A percentile compares a stretch with the other conserved stretches of the same genome.
Conservation (phyloP, 106 monocot genomes). For the Allium sativum region DNA sequence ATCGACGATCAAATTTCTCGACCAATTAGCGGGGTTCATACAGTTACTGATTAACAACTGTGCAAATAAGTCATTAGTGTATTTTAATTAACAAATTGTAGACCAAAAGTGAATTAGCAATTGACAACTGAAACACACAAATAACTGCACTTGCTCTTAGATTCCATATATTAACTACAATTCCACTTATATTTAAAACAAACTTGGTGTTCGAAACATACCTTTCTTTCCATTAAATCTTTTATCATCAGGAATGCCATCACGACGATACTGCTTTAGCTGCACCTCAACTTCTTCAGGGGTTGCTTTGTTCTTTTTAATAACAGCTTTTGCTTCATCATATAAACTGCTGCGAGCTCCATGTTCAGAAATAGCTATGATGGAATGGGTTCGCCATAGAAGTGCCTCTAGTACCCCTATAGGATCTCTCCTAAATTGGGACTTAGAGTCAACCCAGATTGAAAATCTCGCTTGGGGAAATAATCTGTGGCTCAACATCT, state of each 20-base stretch:
- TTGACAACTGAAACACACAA: too few relatives aligned
- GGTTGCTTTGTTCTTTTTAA: slow-evolving; percentile 83
- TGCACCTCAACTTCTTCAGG: slow-evolving; percentile 80
- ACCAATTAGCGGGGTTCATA: too few relatives aligned
- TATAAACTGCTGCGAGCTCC: slow-evolving; percentile 78
- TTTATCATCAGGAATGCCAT: slow-evolving; percentile 58
- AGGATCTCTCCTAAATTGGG: slow-evolving; percentile 86
- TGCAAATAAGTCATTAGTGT: too few relatives aligned
- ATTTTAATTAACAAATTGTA: too few relatives aligned
- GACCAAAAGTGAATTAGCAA: too few relatives aligned
- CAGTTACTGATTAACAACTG: too few relatives aligned
- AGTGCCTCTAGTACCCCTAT: slow-evolving; percentile 84
- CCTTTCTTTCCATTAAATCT: slow-evolving; percentile 85
- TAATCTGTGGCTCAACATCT: slow-evolving; percentile 91
- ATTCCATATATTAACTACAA: too few relatives aligned
- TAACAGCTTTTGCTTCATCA: slow-evolving; percentile 75
- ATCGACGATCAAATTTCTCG: too few relatives aligned
- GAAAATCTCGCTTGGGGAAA: slow-evolving; percentile 83
- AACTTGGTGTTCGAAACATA: slow-evolving; percentile 11
- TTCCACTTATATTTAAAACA: too few relatives aligned
- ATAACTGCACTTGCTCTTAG: not conserved
- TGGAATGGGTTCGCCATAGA: slow-evolving; percentile 74
- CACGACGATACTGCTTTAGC: slow-evolving; percentile 54
- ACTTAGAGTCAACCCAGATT: slow-evolving; percentile 98
- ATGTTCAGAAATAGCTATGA: slow-evolving; percentile 86